A percentile compares a stretch with the other conserved stretches of the same genome.
These are phyloP conservation scores for Spirogloea muscicola DNA, from an alignment of 139 green algal species.

Conservation along the genomic window DNA sequence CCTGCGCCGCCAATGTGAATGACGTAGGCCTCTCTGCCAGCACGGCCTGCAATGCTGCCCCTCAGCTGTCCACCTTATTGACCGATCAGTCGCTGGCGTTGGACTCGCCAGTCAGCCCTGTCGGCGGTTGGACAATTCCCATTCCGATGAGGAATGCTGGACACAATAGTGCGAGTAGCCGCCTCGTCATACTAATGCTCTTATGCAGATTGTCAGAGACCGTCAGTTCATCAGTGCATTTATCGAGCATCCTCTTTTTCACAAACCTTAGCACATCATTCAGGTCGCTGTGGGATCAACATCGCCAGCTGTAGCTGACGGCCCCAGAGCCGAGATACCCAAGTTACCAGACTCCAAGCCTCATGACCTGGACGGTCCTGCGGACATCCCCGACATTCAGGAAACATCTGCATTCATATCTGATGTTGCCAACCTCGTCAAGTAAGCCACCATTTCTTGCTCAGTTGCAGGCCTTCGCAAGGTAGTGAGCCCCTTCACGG, in stretches of 20 bases:
- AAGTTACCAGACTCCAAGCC: not conserved
- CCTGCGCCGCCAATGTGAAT: constrained; percentile 12
- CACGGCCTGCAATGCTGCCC: not conserved
- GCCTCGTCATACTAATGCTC: not conserved
- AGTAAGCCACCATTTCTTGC: constrained; percentile 7
- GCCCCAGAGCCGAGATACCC: too few relatives aligned
- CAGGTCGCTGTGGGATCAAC: constrained; percentile 15
- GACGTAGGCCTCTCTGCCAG: constrained; percentile 1
- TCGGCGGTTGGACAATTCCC: too few relatives aligned
- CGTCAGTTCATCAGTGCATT: not conserved
- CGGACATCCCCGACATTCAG: not conserved
- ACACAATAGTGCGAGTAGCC: not conserved
- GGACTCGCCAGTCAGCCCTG: too few relatives aligned
- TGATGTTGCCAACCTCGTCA: constrained; percentile 23
- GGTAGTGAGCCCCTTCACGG: not conserved
- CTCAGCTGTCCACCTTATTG: not conserved
- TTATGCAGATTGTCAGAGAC: not conserved
- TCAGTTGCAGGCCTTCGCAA: not conserved
- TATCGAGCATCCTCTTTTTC: not conserved
- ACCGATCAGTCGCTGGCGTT: too few relatives aligned
- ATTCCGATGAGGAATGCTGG: not conserved
- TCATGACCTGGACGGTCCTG: not conserved
- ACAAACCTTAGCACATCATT: not conserved
- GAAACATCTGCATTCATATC: constrained; percentile 33
- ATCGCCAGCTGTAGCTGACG: too few relatives aligned